Percentiles rank a stretch among this genome's conserved stretches.
Conservation (phyloP, 352 stramenopile species). For the Plasmopara halstedii region DNA sequence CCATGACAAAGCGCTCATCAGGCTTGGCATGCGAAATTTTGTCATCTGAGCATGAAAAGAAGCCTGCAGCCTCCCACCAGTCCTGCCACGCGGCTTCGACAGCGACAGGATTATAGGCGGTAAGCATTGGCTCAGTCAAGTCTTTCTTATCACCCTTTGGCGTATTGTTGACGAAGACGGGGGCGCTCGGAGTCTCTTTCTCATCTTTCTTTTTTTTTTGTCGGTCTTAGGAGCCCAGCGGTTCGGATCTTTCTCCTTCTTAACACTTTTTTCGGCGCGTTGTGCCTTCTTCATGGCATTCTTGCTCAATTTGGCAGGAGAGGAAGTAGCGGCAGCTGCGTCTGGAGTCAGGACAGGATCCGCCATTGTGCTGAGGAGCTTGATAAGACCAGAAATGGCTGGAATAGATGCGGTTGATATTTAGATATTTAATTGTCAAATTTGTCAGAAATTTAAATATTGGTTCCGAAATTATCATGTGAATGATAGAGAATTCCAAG, state of each 20-base stretch:
- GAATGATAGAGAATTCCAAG: too few species aligned
- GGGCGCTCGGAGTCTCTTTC: constrained; percentile 21
- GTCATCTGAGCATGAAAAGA: constrained; percentile 91
- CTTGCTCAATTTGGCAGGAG: constrained; percentile 88
- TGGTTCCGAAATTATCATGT: too few species aligned
- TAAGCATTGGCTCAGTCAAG: constrained; percentile 84
- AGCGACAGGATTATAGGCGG: constrained; percentile 93
- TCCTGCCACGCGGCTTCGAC: constrained; percentile 98
- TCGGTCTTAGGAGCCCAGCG: constrained; percentile 81
- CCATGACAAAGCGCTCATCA: constrained; percentile 96
- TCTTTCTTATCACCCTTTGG: constrained; percentile 94
- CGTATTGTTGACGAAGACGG: constrained; percentile 89
- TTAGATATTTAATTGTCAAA: too few species aligned
- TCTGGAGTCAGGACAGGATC: constrained; percentile 5
- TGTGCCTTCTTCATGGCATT: constrained; percentile 93
- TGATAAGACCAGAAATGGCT: constrained; percentile 23
- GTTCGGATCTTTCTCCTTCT: constrained; percentile 95
- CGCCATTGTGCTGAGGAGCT: constrained; percentile 15
- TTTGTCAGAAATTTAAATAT: too few species aligned
- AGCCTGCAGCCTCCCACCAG: constrained; percentile 96
- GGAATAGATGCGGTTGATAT: constrained; percentile 3
- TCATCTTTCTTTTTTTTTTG: constrained; percentile 83
- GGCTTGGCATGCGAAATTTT: constrained; percentile 63
- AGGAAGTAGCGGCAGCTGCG: constrained; percentile 7
- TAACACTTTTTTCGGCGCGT: constrained; percentile 73